These are phyloP conservation scores for Trichosporon sp. DNA, from an alignment of 1,284 basidiomycete species.

Conservation along the genomic window DNA sequence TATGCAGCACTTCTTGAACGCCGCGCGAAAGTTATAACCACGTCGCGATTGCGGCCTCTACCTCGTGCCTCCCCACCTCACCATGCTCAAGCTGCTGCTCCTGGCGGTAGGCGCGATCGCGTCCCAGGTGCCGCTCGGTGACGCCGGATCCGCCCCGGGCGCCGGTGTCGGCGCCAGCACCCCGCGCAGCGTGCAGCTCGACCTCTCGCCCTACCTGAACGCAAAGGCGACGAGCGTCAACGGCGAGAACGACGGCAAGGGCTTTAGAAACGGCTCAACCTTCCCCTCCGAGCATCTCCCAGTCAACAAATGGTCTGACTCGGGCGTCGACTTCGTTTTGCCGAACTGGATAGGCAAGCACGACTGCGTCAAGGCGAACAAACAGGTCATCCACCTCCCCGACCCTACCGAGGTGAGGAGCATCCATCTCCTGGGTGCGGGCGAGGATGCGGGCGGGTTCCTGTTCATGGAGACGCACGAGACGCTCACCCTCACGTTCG, in stretches of 20 bases:
- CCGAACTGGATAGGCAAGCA: slow-evolving; percentile 10
- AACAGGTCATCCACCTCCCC: slow-evolving; percentile 17
- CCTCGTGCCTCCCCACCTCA: neutral
- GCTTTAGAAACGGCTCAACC: slow-evolving; percentile 27
- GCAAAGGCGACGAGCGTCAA: slow-evolving; percentile 24
- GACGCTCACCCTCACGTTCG: slow-evolving; percentile 23
- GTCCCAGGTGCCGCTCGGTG: slow-evolving; percentile 3
- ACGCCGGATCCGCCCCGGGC: neutral
- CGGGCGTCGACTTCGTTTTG: slow-evolving; percentile 26
- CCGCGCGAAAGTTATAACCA: neutral
- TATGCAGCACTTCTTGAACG: neutral
- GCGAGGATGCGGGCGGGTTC: slow-evolving; percentile 31
- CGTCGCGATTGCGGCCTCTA: neutral
- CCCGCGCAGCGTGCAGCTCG: slow-evolving; percentile 35
- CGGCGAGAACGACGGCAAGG: slow-evolving; percentile 23
- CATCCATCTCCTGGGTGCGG: slow-evolving; percentile 27
- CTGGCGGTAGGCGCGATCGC: slow-evolving; percentile 7
- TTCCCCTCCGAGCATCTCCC: slow-evolving; percentile 27
- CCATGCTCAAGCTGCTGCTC: neutral
- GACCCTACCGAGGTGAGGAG: slow-evolving; percentile 13
- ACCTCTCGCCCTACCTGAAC: slow-evolving; percentile 24
- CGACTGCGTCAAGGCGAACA: slow-evolving; percentile 24
- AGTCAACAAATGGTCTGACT: slow-evolving; percentile 18
- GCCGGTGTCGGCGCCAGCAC: neutral
- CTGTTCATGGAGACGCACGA: slow-evolving; percentile 26